phyloP scores from a whole-genome alignment of 73 alveolate species.

The Symbiodinium natans region DNA sequence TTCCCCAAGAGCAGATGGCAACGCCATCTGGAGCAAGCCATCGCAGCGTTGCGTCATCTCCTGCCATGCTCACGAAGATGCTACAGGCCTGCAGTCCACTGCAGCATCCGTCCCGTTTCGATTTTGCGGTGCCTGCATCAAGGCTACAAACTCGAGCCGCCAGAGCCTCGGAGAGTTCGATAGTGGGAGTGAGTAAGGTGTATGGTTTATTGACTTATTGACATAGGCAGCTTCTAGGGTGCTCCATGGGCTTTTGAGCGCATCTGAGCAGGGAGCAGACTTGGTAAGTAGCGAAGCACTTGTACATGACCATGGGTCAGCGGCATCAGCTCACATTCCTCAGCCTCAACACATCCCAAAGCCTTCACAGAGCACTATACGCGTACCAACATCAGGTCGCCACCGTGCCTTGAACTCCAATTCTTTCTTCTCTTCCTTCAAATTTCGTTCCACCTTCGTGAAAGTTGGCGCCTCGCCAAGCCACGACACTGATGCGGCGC shows the following conservation, averaged over 20 bases:
- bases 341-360: slow-evolving; percentile 39
- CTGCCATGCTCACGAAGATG: background rate
- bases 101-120: background rate
- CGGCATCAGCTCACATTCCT: slow-evolving; percentile 25
- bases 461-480: slow-evolving; percentile 25
- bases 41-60: slow-evolving; percentile 21
- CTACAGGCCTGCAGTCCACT: background rate
- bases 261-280: background rate
- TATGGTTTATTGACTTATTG: too few relatives aligned
- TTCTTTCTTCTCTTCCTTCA: slow-evolving; percentile 21
- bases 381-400: background rate
- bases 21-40: background rate
- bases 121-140: slow-evolving; percentile 24
- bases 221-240: background rate
- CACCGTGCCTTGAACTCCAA: slow-evolving; percentile 1
- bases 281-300: slow-evolving; percentile 44
- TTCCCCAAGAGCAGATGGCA: slow-evolving; percentile 26
- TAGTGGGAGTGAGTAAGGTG: too few relatives aligned
- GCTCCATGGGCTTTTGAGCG: too few relatives aligned
- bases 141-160: slow-evolving; percentile 73
- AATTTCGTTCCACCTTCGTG: background rate
- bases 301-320: slow-evolving; percentile 14
- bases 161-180: slow-evolving; percentile 27
- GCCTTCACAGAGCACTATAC: background rate
- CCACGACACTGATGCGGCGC: background rate